Base-by-base conservation (phyloP, 768 basidiomycete species). In the Amanita fuliginea region DNA sequence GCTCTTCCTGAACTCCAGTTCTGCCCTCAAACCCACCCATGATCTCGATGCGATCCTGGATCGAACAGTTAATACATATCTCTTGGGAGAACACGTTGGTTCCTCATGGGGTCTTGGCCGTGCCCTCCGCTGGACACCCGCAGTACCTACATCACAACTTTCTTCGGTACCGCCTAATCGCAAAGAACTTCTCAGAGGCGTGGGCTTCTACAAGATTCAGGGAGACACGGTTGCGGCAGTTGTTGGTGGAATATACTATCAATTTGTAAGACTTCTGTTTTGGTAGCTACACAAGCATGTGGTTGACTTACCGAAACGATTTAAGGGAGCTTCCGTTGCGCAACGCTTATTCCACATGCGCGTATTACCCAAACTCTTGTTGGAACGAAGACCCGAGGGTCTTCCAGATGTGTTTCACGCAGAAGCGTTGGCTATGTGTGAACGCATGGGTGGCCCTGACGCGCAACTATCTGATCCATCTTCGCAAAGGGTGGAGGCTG, bases 221-320 rank as follows among this genome's bases (percentile, higher is more conserved):
- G 88, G 88, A 1, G 80, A 85, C 51, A 73, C 81, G 0, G 84
- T 89, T 4, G 79, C 83, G 55, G 88, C 84, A 2, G 70, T 88
- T 13, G 63, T 89, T 26, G 88, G 88, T 19, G 85, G 80, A 5
- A 74, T 89, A 10, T 87, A 80, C 57, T 78, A 83, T 57, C 86
- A 92, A 68, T 86, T 81, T 62, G 88, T 91, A 58, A 51, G 86
- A 5, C n/a, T n/a, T 37, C 34, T n/a, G n/a, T 43, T 35, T 33
- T 7, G 42, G 28, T 21, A 13, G 26, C 36, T 14, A 28, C 1
- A 49, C 42, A 32, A 32, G 13, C 32, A 13, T 32, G 49, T 10
- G 39, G 16, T 24, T 30, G n/a, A 39, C 26, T 57, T 32, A 47
- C 40, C 52, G 8, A 42, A 48, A 33, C 37, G 32, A 54, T 47